Evolutionary conservation across 2,329 filamentous ascomycete genomes (phyloP), one percentile per base, ranked within the genome.

Genomic region (Hymenotorrendiella dingleyae): DNA sequence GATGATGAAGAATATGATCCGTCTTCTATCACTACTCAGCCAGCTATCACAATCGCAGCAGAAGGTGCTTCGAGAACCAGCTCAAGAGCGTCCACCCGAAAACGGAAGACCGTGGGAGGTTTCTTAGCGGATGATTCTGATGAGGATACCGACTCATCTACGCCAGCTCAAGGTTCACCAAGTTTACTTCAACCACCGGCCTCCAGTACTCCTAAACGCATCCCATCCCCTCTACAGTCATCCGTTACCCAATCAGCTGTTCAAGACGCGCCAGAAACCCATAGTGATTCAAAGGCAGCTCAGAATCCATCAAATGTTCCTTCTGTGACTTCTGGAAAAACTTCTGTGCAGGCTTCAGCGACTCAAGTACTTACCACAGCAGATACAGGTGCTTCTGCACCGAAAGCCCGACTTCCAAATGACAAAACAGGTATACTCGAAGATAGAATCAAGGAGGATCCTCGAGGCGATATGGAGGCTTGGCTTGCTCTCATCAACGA

Each of bases 401-500:
- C 60, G 19, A 62, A 61, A 47, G 61, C 59, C 29, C 57, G 61
- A 26, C 54, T 63, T 36, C 60, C 61, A 22, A 58, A 63, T 56
- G 61, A 63, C 42, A 55, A 48, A 46, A 59, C 49, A 40, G 61
- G 61, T 35, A 59, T 61, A 41, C 73, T 97, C 59, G 91, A 98
- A 69, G 86, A 93, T 63, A 82, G 91, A 60, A 84, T 97, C 63
- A 83, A 84, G 62, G 86, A 96, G 59, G 93, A 98, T 61, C 86
- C 91, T 12, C 85, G 88, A 57, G 93, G 91, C 59, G 90, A 96
- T 56, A 79, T 93, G 65, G 86, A 93, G 62, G 88, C 91, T 23
- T 98, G 93, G 93, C 69, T 94, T 57, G 77, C 78, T 52, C 73
- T 98, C 61, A 91, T 98, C 61, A 77, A 78, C 53, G 88, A 96